phyloP scores from a whole-genome alignment of 2,329 filamentous ascomycete species.

The Cytospora schulzeri region DNA sequence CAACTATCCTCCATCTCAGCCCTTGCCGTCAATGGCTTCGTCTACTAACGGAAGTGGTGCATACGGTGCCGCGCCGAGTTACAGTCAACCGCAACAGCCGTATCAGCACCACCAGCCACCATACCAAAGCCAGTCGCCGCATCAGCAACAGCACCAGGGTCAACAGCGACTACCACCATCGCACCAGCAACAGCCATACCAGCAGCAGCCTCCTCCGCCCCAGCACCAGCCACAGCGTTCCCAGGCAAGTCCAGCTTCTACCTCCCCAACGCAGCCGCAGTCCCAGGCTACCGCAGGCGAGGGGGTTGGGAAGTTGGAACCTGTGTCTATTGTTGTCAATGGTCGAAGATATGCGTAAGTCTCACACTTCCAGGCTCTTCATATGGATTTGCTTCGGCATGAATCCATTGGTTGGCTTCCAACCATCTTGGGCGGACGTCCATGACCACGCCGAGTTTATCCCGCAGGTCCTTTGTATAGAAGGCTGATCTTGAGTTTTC shows the following conservation, averaged over 20 bases:
- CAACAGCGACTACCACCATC: conserved; percentile 16
- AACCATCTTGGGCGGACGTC: background rate
- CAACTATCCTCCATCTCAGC: conserved; percentile 22
- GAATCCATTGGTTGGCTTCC: background rate
- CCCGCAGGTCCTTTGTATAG: background rate
- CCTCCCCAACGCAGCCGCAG: conserved; percentile 18
- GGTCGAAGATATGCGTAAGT: conserved; percentile 26
- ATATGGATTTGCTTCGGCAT: background rate
- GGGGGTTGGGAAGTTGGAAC: conserved; percentile 14
- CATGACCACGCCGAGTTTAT: background rate
- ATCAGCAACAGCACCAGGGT: conserved; percentile 19
- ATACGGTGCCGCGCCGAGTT: conserved; percentile 18
- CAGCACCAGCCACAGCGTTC: conserved; percentile 18
- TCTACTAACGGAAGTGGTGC: conserved; percentile 21
- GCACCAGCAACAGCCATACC: conserved; percentile 22
- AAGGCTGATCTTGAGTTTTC: conserved; percentile 10
- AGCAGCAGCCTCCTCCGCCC: conserved; percentile 17
- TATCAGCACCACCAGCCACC: conserved; percentile 26
- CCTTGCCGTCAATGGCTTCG: conserved; percentile 25
- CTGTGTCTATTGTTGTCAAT: conserved; percentile 24
- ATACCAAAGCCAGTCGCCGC: conserved; percentile 25
- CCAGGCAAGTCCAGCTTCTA: conserved; percentile 19
- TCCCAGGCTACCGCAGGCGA: conserved; percentile 10
- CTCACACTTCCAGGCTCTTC: background rate
- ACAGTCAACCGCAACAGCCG: conserved; percentile 22